Conservation (phyloP, 148 eudicot species). For the Mesembryanthemum crystallinum region DNA sequence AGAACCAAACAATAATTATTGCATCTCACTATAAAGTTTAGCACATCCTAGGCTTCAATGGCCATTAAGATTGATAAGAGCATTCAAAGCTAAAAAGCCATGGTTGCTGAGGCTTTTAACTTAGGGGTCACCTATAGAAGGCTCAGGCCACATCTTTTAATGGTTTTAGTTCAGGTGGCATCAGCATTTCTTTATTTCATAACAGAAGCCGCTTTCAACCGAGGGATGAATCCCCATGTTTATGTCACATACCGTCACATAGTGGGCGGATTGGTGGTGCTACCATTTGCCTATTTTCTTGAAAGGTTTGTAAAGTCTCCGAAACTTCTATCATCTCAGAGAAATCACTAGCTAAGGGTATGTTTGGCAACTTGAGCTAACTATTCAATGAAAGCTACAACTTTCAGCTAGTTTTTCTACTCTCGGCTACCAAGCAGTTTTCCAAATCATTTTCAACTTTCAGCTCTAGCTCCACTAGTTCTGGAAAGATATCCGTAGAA, state of each 20-base stretch:
- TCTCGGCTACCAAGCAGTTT: too few relatives aligned
- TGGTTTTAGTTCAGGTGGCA: constrained; percentile 39
- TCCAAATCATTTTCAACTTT: too few relatives aligned
- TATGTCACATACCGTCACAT: constrained; percentile 49
- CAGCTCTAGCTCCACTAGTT: too few relatives aligned
- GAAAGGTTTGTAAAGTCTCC: constrained; percentile 33
- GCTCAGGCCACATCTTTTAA: constrained; percentile 39
- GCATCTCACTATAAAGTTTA: constrained; percentile 29
- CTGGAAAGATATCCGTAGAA: too few relatives aligned
- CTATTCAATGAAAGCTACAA: too few relatives aligned
- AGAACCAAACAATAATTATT: constrained; percentile 24
- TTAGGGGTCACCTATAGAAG: constrained; percentile 24
- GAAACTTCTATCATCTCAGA: neutral
- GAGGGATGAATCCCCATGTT: constrained; percentile 47
- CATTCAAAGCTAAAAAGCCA: constrained; percentile 17
- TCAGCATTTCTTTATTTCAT: constrained; percentile 51
- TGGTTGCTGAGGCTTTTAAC: constrained; percentile 24
- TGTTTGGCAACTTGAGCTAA: too few relatives aligned
- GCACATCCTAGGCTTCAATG: constrained; percentile 18
- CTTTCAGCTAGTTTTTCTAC: too few relatives aligned
- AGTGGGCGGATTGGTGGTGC: constrained; percentile 35
- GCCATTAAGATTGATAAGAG: constrained; percentile 12
- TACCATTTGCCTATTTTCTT: constrained; percentile 45
- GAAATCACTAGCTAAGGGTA: too few relatives aligned
- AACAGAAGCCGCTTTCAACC: constrained; percentile 47